Percentiles rank a stretch among this genome's conserved stretches.
phyloP scores from a whole-genome alignment of 495 filamentous ascomycete genomes.

The Viridothelium virens region DNA sequence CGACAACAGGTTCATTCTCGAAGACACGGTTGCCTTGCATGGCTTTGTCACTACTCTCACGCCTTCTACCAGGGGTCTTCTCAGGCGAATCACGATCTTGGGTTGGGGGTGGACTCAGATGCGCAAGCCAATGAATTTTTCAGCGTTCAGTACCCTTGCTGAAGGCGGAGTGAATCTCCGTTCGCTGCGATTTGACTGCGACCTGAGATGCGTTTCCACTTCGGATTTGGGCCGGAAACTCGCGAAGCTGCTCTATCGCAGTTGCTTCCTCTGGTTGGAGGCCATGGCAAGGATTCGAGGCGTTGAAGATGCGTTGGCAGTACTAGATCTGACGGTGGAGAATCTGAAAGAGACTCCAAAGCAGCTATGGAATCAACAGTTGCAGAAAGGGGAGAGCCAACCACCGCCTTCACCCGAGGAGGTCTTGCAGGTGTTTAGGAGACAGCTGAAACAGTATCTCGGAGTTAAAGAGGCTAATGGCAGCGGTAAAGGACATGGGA shows the following conservation, averaged over 20 bases:
- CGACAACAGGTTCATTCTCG: slow-evolving; percentile 25
- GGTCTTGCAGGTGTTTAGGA: slow-evolving; percentile 13
- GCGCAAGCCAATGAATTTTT: slow-evolving; percentile 27
- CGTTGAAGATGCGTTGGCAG: slow-evolving; percentile 22
- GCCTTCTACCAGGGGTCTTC: slow-evolving; percentile 17
- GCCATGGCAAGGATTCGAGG: slow-evolving; percentile 25
- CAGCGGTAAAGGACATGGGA: neutral
- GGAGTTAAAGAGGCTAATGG: neutral
- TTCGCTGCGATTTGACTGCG: slow-evolving; percentile 22
- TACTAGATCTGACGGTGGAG: no score
- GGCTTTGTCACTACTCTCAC: slow-evolving; percentile 28
- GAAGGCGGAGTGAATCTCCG: slow-evolving; percentile 24
- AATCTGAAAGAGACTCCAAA: no score
- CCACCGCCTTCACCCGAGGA: neutral
- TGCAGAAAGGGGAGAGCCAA: no score
- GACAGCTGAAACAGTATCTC: slow-evolving; percentile 19
- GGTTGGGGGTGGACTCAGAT: slow-evolving; percentile 19
- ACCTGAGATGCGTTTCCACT: no score
- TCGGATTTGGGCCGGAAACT: neutral
- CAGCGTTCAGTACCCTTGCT: slow-evolving; percentile 24
- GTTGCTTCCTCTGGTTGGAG: slow-evolving; percentile 29
- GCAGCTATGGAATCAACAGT: no score
- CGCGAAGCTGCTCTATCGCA: slow-evolving; percentile 27
- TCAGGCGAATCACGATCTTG: slow-evolving; percentile 24
- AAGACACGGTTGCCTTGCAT: slow-evolving; percentile 28